Percentiles rank a stretch among this genome's conserved stretches.
Evolutionary conservation across 257 asterid genomes (phyloP).

Genomic region (Scutellaria galericulata): DNA sequence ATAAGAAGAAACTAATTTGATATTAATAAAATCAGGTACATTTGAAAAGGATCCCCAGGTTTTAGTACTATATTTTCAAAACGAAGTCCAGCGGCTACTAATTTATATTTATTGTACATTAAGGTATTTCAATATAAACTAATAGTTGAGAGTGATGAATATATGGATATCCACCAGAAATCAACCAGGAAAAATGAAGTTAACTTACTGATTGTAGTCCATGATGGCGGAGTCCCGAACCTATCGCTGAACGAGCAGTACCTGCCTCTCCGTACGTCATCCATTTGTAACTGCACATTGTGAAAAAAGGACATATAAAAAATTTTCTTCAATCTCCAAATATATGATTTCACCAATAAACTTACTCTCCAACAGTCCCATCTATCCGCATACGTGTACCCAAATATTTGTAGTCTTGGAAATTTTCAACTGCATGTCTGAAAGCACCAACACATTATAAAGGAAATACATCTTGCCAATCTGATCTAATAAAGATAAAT

Average conservation of each 20-base stretch:
- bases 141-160: constrained; percentile 1
- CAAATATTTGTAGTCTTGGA: constrained; percentile 86
- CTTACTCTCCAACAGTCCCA: constrained; percentile 99
- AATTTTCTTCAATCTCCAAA: constrained; percentile 13
- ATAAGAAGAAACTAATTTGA: constrained; percentile 15
- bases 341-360: constrained; percentile 23
- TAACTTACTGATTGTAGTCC: constrained; percentile 72
- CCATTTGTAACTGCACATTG: constrained; percentile 82
- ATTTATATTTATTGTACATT: background rate
- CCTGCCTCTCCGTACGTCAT: constrained; percentile 96
- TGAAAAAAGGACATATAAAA: constrained; percentile 18
- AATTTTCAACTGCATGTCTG: constrained; percentile 79
- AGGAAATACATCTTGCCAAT: background rate
- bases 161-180: constrained; percentile 16
- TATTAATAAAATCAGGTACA: background rate
- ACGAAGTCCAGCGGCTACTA: constrained; percentile 16
- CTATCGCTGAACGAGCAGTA: constrained; percentile 85
- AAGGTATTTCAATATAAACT: constrained; percentile 10
- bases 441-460: constrained; percentile 30
- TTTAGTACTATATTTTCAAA: background rate
- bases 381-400: constrained; percentile 90
- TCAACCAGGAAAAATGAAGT: background rate
- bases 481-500: background rate
- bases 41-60: constrained; percentile 21
- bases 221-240: constrained; percentile 77